Evolutionary conservation across 2,329 filamentous ascomycete species (phyloP).

Genomic region (Chaetomiaceae sp.): DNA sequence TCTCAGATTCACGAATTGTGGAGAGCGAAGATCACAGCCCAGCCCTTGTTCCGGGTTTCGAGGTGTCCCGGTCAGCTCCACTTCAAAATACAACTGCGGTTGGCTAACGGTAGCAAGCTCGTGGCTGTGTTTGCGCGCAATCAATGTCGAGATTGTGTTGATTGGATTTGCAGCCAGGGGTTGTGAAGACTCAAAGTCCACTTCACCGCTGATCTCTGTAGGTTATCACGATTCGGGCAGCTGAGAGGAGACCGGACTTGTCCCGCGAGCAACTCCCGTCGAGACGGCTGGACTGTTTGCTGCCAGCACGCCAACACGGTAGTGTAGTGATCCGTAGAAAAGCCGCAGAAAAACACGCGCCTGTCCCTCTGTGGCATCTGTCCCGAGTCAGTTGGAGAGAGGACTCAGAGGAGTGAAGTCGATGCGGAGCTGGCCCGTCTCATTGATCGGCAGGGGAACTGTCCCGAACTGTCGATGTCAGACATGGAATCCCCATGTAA

Average conservation of each 20-base stretch:
- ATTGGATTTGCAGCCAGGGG: no score
- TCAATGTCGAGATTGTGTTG: no score
- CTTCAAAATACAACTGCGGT: background rate
- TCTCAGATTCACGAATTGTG: background rate
- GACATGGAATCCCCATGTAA: background rate
- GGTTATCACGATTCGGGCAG: background rate
- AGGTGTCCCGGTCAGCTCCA: background rate
- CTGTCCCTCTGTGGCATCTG: no score
- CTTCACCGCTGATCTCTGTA: background rate
- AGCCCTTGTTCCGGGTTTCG: conserved; percentile 1
- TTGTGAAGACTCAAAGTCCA: background rate
- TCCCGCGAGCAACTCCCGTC: no score
- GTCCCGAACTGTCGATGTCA: background rate
- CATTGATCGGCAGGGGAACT: no score
- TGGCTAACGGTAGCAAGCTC: background rate
- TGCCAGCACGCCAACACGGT: no score
- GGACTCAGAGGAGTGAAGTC: background rate
- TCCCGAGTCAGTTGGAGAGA: no score
- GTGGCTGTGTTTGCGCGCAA: conserved; percentile 2
- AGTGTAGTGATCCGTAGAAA: no score
- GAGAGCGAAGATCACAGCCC: background rate
- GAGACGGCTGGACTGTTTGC: no score
- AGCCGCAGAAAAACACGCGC: no score
- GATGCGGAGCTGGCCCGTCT: conserved; percentile 7
- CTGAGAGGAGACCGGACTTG: background rate